Evolutionary conservation across 495 filamentous ascomycete genomes (phyloP), one percentile per base, ranked within the genome.

Genomic region (Aspergillus coremiiformis): DNA sequence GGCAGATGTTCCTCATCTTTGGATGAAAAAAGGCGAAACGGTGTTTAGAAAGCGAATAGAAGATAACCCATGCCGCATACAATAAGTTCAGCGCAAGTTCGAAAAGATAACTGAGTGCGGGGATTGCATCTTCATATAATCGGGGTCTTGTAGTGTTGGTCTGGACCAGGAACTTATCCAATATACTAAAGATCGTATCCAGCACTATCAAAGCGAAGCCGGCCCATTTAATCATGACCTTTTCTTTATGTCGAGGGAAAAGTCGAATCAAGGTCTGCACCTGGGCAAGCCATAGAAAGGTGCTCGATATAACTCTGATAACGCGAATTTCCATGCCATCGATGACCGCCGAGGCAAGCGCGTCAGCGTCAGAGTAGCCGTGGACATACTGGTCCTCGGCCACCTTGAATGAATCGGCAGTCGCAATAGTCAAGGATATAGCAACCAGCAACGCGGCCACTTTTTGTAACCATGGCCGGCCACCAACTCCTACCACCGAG

Each of bases 201-300:
- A 97, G 74, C 2, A 89, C 77, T 55, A 98, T 96, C 39, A 98
- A 78, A 5, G 86, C 88, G 68, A 97, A 96, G 1, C 90, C 93
- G 8, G 89, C 86, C 93, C 93, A 98, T 70, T 96, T 97, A 71
- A 98, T 98, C 62, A 96, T 86, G 19, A 97, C 82, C 69, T 96
- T 97, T 66, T 98, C 93, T 55, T 94, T 90, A 60, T 96, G 90
- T 22, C 93, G 86, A 15, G 94, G 94, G 61, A 98, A 98, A 0
- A 98, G 73, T 43, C 93, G 83, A 61, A 98, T 96, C 43, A 98
- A 72, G 0, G 93, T 98, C 66, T 98, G 93, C 0, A 94, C 91
- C 68, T 98, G 93, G 1, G 93, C 93, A 48, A 97, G 82, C 93
- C 93, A 98, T 10, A 98, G 78, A 60, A 96, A 96, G 0, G 91